These are phyloP conservation scores for Pythium sukuiense DNA, from an alignment of 352 stramenopile genomes.

Conservation along the genomic window DNA sequence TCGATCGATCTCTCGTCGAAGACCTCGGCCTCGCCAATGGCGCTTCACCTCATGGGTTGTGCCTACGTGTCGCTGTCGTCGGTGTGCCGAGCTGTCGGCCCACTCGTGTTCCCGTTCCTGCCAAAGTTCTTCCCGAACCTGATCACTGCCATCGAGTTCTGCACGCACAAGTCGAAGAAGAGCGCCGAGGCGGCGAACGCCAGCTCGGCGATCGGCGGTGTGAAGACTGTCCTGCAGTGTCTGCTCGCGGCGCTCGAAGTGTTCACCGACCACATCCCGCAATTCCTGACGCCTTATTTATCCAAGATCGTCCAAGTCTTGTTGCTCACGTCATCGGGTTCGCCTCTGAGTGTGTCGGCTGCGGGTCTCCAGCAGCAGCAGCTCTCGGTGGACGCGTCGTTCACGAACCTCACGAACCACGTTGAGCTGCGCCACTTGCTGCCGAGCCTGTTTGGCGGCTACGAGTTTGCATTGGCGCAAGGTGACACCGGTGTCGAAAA, in stretches of 20 bases:
- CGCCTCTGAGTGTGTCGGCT: conserved; percentile 13
- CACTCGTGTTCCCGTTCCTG: conserved; percentile 77
- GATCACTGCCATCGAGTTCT: conserved; percentile 62
- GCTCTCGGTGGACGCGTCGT: conserved; percentile 62
- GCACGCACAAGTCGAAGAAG: conserved; percentile 30
- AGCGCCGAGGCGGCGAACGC: background rate
- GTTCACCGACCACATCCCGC: conserved; percentile 81
- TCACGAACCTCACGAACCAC: conserved; percentile 68
- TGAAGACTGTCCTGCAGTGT: conserved; percentile 72
- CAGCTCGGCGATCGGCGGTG: conserved; percentile 18
- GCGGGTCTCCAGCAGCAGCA: conserved; percentile 29
- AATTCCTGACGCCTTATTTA: conserved; percentile 83
- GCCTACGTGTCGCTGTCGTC: conserved; percentile 83
- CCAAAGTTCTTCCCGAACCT: conserved; percentile 83
- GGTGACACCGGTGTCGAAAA: conserved; percentile 59
- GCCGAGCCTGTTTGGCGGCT: conserved; percentile 62
- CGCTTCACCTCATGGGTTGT: conserved; percentile 75
- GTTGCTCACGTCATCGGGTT: conserved; percentile 47
- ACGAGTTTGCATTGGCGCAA: conserved; percentile 60
- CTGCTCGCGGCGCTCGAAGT: conserved; percentile 72
- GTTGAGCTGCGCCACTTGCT: conserved; percentile 78
- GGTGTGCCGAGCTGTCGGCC: conserved; percentile 62
- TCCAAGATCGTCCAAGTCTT: conserved; percentile 59
- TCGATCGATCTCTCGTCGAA: conserved; percentile 38
- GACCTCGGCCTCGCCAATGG: conserved; percentile 42